These are phyloP conservation scores for Xylaria multiplex DNA, from an alignment of 2,329 filamentous ascomycete genomes.

Conservation along the genomic window DNA sequence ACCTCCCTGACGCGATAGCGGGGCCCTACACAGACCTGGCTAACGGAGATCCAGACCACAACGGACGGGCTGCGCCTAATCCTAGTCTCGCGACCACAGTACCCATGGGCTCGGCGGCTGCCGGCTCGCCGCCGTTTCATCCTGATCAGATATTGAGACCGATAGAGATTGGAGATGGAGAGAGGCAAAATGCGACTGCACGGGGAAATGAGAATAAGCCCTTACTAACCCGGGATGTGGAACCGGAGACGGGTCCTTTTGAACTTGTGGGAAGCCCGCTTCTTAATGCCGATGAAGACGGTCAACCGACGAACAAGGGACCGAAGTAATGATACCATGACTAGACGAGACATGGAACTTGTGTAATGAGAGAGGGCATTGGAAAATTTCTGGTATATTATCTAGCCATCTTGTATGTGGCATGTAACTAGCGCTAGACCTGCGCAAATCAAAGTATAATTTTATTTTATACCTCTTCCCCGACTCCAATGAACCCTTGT, in stretches of 20 bases:
- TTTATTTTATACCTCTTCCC: slow-evolving; percentile 3
- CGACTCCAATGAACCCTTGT: neutral
- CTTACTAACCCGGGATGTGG: neutral
- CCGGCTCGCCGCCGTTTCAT: slow-evolving; percentile 25
- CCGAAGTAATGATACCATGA: slow-evolving; percentile 16
- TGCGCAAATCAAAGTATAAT: slow-evolving; percentile 8
- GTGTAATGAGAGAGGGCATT: slow-evolving; percentile 17
- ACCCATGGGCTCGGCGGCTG: slow-evolving; percentile 2
- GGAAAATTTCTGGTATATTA: slow-evolving; percentile 36
- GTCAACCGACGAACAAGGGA: slow-evolving; percentile 23
- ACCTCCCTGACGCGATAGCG: slow-evolving; percentile 55
- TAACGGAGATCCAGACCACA: slow-evolving; percentile 28
- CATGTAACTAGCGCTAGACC: neutral
- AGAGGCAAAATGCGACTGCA: slow-evolving; percentile 1
- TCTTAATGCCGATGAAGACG: slow-evolving; percentile 6
- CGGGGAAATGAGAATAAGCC: neutral
- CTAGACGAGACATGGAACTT: slow-evolving; percentile 16
- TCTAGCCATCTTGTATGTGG: slow-evolving; percentile 34
- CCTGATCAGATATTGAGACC: slow-evolving; percentile 37
- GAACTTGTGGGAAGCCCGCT: slow-evolving; percentile 47
- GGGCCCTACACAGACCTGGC: slow-evolving; percentile 58
- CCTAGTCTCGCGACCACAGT: slow-evolving; percentile 37
- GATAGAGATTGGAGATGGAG: slow-evolving; percentile 22
- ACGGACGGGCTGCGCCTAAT: slow-evolving; percentile 34
- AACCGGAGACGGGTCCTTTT: slow-evolving; percentile 50